These are phyloP conservation scores for Setomelanomma holmii DNA, from an alignment of 2,329 filamentous ascomycete species.

Conservation along the genomic window DNA sequence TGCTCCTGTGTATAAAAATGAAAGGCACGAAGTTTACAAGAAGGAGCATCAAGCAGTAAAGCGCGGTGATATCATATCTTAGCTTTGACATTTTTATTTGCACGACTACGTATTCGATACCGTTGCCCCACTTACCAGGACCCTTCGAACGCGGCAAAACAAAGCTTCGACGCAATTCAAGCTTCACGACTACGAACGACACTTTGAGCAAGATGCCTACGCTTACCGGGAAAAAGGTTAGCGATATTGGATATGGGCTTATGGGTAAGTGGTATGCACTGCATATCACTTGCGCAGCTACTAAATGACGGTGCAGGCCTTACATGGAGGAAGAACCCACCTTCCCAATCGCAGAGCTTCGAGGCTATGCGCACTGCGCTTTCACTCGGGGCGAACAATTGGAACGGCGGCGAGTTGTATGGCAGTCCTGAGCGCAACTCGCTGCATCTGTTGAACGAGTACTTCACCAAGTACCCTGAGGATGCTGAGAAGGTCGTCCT, in stretches of 20 bases:
- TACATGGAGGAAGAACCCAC: conserved; percentile 54
- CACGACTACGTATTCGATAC: neutral
- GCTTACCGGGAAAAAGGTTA: conserved; percentile 48
- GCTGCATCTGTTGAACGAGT: conserved; percentile 57
- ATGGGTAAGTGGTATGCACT: conserved; percentile 47
- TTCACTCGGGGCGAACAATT: conserved; percentile 53
- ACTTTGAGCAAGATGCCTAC: conserved; percentile 36
- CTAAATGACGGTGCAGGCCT: conserved; percentile 44
- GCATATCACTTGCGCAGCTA: neutral
- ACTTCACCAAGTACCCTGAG: conserved; percentile 60
- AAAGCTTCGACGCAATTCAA: neutral
- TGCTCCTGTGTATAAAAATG: no score
- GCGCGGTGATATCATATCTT: no score
- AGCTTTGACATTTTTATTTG: no score
- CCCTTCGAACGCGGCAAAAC: neutral
- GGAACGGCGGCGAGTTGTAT: conserved; percentile 61
- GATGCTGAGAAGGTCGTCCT: conserved; percentile 60
- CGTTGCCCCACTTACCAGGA: neutral
- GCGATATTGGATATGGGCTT: conserved; percentile 55
- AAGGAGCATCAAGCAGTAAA: no score
- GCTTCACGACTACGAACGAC: conserved; percentile 1
- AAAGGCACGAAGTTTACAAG: no score
- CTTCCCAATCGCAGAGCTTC: conserved; percentile 47
- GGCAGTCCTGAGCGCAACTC: conserved; percentile 55
- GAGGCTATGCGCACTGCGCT: conserved; percentile 55